A percentile compares a stretch with the other conserved stretches of the same genome.
phyloP scores from a whole-genome alignment of 257 asterid genomes.

The Solanum chmielewskii region DNA sequence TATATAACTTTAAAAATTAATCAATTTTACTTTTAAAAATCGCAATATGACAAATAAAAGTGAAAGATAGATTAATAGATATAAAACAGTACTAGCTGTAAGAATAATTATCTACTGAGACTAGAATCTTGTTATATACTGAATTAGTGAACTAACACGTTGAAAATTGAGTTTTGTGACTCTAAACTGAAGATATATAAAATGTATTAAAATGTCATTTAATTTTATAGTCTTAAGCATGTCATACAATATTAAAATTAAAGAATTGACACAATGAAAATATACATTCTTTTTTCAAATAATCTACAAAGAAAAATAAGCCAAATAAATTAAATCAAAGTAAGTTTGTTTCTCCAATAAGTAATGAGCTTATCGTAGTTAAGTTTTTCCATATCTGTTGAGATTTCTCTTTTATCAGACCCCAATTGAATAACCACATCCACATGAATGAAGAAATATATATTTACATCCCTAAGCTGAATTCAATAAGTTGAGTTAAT shows the following conservation, averaged over 20 bases:
- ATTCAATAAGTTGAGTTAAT: background rate
- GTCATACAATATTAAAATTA: too few species aligned
- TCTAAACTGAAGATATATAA: fast-evolving
- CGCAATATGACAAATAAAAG: too few species aligned
- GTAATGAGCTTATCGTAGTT: background rate
- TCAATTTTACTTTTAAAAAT: too few species aligned
- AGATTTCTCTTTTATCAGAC: background rate
- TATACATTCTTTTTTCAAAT: too few species aligned
- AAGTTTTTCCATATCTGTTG: background rate
- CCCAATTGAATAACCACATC: background rate
- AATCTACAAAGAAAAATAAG: too few species aligned
- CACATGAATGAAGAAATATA: background rate
- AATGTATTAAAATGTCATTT: too few species aligned
- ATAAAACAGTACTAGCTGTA: too few species aligned
- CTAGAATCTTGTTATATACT: background rate
- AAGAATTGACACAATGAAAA: too few species aligned
- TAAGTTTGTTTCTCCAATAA: background rate
- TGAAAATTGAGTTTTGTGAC: too few species aligned
- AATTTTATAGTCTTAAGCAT: too few species aligned
- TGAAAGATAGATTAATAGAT: too few species aligned
- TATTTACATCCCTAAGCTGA: background rate
- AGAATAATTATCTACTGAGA: background rate
- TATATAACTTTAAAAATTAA: too few species aligned
- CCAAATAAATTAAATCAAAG: background rate
- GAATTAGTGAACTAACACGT: background rate